These are phyloP conservation scores for Linum trigynum DNA, from an alignment of 345 rosid genomes.

Conservation along the genomic window DNA sequence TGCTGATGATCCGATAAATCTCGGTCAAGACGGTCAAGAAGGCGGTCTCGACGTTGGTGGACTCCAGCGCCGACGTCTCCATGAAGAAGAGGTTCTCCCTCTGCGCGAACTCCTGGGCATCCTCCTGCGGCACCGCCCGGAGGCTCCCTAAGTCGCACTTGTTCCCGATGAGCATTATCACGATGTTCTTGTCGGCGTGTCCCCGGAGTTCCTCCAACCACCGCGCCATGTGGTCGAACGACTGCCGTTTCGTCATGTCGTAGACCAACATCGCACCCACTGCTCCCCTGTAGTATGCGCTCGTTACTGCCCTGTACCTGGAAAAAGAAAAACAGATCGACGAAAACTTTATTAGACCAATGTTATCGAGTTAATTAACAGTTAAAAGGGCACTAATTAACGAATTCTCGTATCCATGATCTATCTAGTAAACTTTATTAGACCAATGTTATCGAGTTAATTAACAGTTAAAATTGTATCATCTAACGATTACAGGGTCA, in stretches of 20 bases:
- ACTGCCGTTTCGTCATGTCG: constrained; percentile 2
- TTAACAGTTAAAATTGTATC: too few species aligned
- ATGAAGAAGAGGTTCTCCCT: constrained; percentile 5
- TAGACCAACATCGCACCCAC: constrained; percentile 2
- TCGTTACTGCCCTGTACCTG: constrained; percentile 4
- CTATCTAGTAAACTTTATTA: too few species aligned
- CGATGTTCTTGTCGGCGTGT: constrained; percentile 2
- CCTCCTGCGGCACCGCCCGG: neutral
- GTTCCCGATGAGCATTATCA: constrained; percentile 3
- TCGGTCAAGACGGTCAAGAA: constrained; percentile 1
- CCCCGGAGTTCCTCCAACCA: neutral
- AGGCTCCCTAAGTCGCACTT: constrained; percentile 2
- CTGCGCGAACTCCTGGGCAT: constrained; percentile 3
- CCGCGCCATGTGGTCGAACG: constrained; percentile 3
- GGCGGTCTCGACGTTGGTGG: neutral
- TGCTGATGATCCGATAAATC: neutral
- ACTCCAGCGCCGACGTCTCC: constrained; percentile 1
- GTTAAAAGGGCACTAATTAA: too few species aligned
- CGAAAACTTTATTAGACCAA: neutral
- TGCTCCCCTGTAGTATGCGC: constrained; percentile 1
- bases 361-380: too few species aligned
- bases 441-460: too few species aligned
- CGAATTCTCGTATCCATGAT: too few species aligned
- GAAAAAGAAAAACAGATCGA: neutral
- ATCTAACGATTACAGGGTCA: too few species aligned